phyloP scores from a whole-genome alignment of 192 early-diverging fungal genomes.

The Thamnidium elegans region DNA sequence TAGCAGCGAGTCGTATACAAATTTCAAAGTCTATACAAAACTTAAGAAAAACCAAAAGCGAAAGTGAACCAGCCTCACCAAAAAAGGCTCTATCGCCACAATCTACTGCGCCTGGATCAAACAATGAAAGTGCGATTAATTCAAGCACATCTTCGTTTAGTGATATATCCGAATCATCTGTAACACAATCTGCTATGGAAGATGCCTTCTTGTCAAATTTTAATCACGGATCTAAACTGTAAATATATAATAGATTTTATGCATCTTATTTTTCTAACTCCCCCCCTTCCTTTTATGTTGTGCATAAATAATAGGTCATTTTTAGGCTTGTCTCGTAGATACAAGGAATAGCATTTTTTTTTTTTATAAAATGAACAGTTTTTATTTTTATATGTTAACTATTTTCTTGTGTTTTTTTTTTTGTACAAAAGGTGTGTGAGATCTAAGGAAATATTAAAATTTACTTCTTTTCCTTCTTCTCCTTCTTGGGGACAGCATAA shows the following conservation, averaged over 20 bases:
- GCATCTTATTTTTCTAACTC: neutral
- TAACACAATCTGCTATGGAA: conserved; percentile 53
- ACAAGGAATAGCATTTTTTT: neutral
- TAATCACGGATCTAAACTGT: conserved; percentile 50
- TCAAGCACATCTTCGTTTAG: conserved; percentile 48
- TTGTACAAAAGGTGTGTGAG: conserved; percentile 3
- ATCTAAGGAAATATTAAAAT: no score
- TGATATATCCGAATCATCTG: conserved; percentile 51
- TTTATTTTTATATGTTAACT: no score
- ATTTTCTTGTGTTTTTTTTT: neutral
- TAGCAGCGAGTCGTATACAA: no score
- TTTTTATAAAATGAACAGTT: neutral
- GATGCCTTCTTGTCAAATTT: conserved; percentile 53
- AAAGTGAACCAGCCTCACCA: no score
- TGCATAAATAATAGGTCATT: conserved; percentile 22
- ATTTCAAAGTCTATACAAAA: conserved; percentile 4
- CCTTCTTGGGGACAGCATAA: conserved; percentile 42
- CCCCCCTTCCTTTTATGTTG: no score
- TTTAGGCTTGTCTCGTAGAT: conserved; percentile 18
- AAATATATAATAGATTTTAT: conserved; percentile 10
- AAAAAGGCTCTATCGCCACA: no score
- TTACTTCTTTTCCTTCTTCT: neutral
- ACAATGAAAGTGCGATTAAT: conserved; percentile 12
- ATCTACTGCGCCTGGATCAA: neutral
- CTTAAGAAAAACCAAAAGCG: neutral